A percentile compares a stretch with the other conserved stretches of the same genome.
Conservation (phyloP, 768 basidiomycete genomes). For the Leccinum rimulosum region DNA sequence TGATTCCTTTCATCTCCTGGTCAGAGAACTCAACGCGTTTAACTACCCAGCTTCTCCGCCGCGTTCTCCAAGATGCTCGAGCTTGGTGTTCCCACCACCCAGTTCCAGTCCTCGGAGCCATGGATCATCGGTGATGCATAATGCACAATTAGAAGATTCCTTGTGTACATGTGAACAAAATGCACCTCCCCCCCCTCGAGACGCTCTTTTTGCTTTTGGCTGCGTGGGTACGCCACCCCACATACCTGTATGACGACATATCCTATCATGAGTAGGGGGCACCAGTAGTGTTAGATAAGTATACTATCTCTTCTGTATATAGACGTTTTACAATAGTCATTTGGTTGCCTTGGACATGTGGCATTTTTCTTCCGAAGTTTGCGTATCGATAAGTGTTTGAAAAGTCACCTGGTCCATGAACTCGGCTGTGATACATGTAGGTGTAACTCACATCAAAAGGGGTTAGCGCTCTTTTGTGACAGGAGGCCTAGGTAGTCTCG, state of each 20-base stretch:
- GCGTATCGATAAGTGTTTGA: no score
- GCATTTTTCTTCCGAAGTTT: no score
- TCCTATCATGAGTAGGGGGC: not conserved
- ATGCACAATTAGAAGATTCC: constrained; percentile 25
- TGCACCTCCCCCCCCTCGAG: not conserved
- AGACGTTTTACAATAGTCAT: not conserved
- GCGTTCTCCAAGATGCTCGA: constrained; percentile 82
- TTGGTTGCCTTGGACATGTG: not conserved
- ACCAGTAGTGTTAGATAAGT: not conserved
- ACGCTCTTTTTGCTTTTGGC: not conserved
- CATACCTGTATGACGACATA: not conserved
- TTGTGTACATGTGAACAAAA: not conserved
- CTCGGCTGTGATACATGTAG: not conserved
- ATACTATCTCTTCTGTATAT: not conserved
- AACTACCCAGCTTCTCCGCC: constrained; percentile 66
- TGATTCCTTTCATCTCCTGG: not conserved
- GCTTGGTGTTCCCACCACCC: constrained; percentile 84
- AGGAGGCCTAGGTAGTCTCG: no score
- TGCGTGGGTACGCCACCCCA: not conserved
- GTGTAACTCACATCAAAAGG: no score
- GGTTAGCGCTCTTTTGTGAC: no score
- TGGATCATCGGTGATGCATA: constrained; percentile 56
- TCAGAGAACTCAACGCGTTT: not conserved
- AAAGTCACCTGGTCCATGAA: not conserved
- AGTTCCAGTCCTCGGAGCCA: constrained; percentile 69